phyloP scores from a whole-genome alignment of 2,329 filamentous ascomycete genomes.

The Neospermospora avenae region DNA sequence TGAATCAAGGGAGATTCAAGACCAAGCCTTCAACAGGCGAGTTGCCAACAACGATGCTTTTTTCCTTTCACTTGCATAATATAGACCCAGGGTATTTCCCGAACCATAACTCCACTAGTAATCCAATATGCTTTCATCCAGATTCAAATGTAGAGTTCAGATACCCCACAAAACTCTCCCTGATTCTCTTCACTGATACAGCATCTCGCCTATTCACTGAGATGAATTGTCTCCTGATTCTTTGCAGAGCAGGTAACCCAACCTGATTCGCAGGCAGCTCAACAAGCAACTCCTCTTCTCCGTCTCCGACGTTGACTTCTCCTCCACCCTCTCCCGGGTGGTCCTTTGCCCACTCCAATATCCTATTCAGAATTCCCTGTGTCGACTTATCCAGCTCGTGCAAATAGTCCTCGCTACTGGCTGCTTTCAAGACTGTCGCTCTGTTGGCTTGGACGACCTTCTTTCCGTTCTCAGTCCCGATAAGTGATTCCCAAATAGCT shows the following conservation, averaged over 20 bases:
- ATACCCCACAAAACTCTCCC: slow-evolving; percentile 63
- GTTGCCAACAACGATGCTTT: background rate
- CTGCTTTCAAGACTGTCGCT: slow-evolving; percentile 68
- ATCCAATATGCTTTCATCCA: slow-evolving; percentile 7
- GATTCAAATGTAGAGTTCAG: slow-evolving; percentile 61
- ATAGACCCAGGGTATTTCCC: slow-evolving; percentile 19
- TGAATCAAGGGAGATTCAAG: background rate
- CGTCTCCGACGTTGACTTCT: slow-evolving; percentile 43
- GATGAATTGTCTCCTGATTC: slow-evolving; percentile 74
- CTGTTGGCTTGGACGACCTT: slow-evolving; percentile 71
- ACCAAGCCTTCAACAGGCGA: too few species aligned
- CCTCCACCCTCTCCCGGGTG: slow-evolving; percentile 60
- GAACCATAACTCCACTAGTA: slow-evolving; percentile 14
- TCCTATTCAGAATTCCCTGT: slow-evolving; percentile 68
- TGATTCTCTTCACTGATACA: slow-evolving; percentile 51
- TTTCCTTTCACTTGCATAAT: background rate
- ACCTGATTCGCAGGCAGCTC: slow-evolving; percentile 64
- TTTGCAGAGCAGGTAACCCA: slow-evolving; percentile 72
- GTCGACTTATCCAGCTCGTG: slow-evolving; percentile 78
- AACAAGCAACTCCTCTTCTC: slow-evolving; percentile 51
- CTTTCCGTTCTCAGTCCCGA: slow-evolving; percentile 53
- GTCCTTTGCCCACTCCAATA: slow-evolving; percentile 65
- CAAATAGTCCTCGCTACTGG: slow-evolving; percentile 65
- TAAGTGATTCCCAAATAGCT: slow-evolving; percentile 70
- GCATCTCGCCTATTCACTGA: slow-evolving; percentile 69